Conservation (phyloP, 2,329 filamentous ascomycete species). For the Byssothecium circinans region DNA sequence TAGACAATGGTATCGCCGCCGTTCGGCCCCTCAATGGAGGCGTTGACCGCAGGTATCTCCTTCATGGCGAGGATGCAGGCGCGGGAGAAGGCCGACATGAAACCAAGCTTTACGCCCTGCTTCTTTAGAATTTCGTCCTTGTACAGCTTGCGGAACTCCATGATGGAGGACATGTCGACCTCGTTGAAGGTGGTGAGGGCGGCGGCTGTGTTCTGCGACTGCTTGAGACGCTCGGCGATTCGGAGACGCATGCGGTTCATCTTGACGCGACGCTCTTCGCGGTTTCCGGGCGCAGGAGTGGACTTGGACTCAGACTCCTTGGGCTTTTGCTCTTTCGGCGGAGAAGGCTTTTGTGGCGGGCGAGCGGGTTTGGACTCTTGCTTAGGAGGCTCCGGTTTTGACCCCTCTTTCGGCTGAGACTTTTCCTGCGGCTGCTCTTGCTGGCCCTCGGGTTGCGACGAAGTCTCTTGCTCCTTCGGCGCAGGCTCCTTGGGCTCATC, state of each 20-base stretch:
- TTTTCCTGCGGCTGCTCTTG: slow-evolving; percentile 49
- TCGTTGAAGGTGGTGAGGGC: slow-evolving; percentile 99
- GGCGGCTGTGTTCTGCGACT: slow-evolving; percentile 97
- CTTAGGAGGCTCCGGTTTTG: slow-evolving; percentile 46
- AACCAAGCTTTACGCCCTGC: slow-evolving; percentile 96
- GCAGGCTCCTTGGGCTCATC: slow-evolving; percentile 64
- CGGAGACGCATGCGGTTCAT: slow-evolving; percentile 99
- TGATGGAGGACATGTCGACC: slow-evolving; percentile 96
- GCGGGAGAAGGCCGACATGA: slow-evolving; percentile 97
- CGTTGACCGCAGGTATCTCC: slow-evolving; percentile 92
- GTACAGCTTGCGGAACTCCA: slow-evolving; percentile 96
- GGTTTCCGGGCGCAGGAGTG: slow-evolving; percentile 61
- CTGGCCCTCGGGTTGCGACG: slow-evolving; percentile 56
- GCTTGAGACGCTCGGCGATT: slow-evolving; percentile 96
- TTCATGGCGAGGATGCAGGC: slow-evolving; percentile 90
- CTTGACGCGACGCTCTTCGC: slow-evolving; percentile 92
- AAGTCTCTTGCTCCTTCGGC: slow-evolving; percentile 58
- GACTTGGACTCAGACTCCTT: slow-evolving; percentile 43
- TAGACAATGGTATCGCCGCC: slow-evolving; percentile 98
- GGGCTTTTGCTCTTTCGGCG: slow-evolving; percentile 29
- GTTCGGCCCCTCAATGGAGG: slow-evolving; percentile 92
- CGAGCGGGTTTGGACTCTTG: slow-evolving; percentile 42
- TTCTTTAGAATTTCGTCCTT: slow-evolving; percentile 97
- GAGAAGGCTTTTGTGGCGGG: slow-evolving; percentile 30
- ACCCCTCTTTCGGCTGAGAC: slow-evolving; percentile 40